Evolutionary conservation across 1,284 basidiomycete species (phyloP).

Genomic region (Rugosomyces carneus): DNA sequence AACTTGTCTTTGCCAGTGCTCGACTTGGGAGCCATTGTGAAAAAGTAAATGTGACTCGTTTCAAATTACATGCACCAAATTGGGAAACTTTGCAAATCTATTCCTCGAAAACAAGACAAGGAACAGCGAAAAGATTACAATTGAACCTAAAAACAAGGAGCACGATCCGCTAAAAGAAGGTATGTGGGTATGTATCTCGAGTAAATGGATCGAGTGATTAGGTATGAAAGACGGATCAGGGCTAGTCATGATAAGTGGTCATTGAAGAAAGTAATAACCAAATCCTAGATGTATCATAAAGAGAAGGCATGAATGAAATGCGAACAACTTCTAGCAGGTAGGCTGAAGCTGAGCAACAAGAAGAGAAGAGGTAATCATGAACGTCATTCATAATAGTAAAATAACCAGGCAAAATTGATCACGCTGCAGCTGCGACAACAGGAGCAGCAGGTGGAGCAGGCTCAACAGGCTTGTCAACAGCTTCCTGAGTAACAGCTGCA

Average conservation of each 20-base stretch:
- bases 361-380: constrained; percentile 43
- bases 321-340: constrained; percentile 24
- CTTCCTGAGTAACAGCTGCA: constrained; percentile 30
- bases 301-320: constrained; percentile 27
- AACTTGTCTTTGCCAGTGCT: constrained; percentile 53
- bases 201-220: constrained; percentile 39
- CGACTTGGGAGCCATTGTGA: constrained; percentile 39
- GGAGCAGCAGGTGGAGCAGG: constrained; percentile 36
- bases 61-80: not conserved
- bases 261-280: constrained; percentile 39
- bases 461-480: constrained; percentile 27
- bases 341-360: constrained; percentile 31
- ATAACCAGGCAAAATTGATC: constrained; percentile 25
- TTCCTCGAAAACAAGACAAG: not conserved
- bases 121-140: constrained; percentile 41
- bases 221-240: constrained; percentile 38
- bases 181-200: constrained; percentile 44
- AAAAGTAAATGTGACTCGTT: constrained; percentile 12
- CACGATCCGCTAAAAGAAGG: constrained; percentile 50
- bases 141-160: constrained; percentile 51
- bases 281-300: constrained; percentile 61
- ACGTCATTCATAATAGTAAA: constrained; percentile 38
- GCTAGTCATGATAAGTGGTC: constrained; percentile 47
- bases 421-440: constrained; percentile 58
- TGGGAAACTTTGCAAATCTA: not conserved